Evolutionary conservation across 768 basidiomycete species (phyloP), one percentile per base, ranked within the genome.

Genomic region (Naematelia encephala): DNA sequence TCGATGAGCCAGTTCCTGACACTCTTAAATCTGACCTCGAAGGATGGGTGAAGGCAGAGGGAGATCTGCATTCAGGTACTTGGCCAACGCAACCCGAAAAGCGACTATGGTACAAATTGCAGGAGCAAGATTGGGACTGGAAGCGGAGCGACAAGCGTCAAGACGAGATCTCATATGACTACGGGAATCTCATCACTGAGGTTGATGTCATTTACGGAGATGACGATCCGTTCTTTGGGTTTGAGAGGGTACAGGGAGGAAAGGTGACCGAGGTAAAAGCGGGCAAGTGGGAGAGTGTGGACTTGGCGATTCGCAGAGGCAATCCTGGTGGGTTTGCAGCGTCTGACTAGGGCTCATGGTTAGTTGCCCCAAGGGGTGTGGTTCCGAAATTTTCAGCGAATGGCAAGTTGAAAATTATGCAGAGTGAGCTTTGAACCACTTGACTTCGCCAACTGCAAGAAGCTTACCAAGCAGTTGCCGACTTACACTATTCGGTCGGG

Each of bases 121-220:
- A 65, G 45, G 57, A 27, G 81, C 82, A 60, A 72, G 80, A 29
- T 11, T 64, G 49, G 56, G 51, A 60, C 26, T 58, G 53, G 59
- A n/a, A 25, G 29, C 27, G 14, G 21, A 14, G 11, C 23, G 16
- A 48, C 26, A 14, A 46, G 22, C 51, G 57, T 16, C 65, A 63
- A 49, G 43, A 51, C 12, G 28, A 51, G 25, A 30, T 49, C 21
- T 61, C 62, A 3, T 72, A 70, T 1, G 61, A 69, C 3, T 80
- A 76, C 51, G 76, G 29, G 4, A 42, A 86, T 44, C 78, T 91
- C 23, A 84, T 98, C 68, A 97, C 92, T 0, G 92, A 98, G 75
- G 62, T 98, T n/a, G 93, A 98, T 70, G 82, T 97, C 2, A 77
- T 90, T 0, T 96, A 85, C 70, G 94, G 94, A 3, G 86, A 91